A percentile compares a stretch with the other conserved stretches of the same genome.
phyloP scores from a whole-genome alignment of 108 stramenopile species.

The Cylindrotheca closterium region DNA sequence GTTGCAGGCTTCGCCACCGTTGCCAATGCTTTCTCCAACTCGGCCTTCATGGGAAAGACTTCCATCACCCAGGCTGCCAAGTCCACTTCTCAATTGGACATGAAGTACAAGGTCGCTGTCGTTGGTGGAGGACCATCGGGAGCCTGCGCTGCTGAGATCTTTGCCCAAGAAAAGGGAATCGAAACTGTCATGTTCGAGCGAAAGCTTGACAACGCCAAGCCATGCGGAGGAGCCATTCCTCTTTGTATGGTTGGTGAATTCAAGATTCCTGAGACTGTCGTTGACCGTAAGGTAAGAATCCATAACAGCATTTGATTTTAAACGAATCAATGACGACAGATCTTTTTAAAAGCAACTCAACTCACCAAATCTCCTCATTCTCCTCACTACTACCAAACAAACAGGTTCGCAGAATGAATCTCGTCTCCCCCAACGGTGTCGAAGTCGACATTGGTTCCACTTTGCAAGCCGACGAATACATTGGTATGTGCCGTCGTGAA shows the following conservation, averaged over 20 bases:
- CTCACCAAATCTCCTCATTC: background rate
- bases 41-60: conserved; percentile 49
- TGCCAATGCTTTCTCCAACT: conserved; percentile 50
- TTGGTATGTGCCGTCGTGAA: conserved; percentile 98
- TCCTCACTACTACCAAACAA: background rate
- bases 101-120: conserved; percentile 95
- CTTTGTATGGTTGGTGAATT: conserved; percentile 99
- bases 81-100: conserved; percentile 48
- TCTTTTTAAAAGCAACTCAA: background rate
- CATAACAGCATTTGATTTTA: background rate
- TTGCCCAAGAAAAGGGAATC: conserved; percentile 92
- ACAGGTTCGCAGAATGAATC: conserved; percentile 96
- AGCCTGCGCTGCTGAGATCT: conserved; percentile 96
- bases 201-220: conserved; percentile 99
- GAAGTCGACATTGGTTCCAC: conserved; percentile 98
- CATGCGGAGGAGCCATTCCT: conserved; percentile 98
- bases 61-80: conserved; percentile 33
- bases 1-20: conserved; percentile 32
- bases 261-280: conserved; percentile 91
- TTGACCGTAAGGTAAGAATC: conserved; percentile 93
- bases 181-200: conserved; percentile 95
- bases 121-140: conserved; percentile 97
- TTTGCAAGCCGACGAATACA: conserved; percentile 96
- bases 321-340: background rate
- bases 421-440: conserved; percentile 94